These are phyloP conservation scores for Trichoderma erinaceum DNA, from an alignment of 495 filamentous ascomycete genomes.

Conservation along the genomic window DNA sequence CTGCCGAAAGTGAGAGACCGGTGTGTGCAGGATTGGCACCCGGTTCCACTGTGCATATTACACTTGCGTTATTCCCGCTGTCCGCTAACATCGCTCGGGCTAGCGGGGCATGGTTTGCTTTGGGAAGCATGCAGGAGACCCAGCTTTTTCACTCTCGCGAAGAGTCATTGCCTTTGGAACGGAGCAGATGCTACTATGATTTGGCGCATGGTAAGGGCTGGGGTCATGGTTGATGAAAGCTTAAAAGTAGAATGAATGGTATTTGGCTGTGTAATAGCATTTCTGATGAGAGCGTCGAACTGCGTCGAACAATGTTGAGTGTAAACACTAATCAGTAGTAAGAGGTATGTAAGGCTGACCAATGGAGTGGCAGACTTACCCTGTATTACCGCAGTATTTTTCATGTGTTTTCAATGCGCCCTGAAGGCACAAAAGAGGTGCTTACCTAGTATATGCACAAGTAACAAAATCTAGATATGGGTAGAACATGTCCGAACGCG, in stretches of 20 bases:
- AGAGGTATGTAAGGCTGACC: background rate
- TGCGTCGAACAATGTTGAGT: background rate
- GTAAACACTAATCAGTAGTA: background rate
- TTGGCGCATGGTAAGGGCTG: background rate
- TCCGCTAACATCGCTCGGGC: conserved; percentile 2
- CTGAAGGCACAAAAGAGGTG: too few species aligned
- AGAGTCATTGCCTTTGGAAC: background rate
- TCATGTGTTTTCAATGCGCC: too few species aligned
- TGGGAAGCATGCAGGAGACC: background rate
- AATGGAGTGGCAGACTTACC: too few species aligned
- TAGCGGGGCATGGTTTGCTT: background rate
- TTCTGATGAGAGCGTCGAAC: background rate
- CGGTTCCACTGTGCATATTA: background rate
- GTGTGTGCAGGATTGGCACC: background rate
- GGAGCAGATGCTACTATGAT: background rate
- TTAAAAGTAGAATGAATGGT: background rate
- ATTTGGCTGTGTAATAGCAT: background rate
- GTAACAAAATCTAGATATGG: too few species aligned
- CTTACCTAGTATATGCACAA: too few species aligned
- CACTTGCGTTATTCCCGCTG: background rate
- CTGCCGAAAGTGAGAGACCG: background rate
- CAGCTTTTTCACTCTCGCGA: background rate
- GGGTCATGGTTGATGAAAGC: background rate
- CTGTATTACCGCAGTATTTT: too few species aligned
- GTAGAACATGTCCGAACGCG: too few species aligned